phyloP scores from a whole-genome alignment of 768 basidiomycete species.

The Tephrocybe sp. region DNA sequence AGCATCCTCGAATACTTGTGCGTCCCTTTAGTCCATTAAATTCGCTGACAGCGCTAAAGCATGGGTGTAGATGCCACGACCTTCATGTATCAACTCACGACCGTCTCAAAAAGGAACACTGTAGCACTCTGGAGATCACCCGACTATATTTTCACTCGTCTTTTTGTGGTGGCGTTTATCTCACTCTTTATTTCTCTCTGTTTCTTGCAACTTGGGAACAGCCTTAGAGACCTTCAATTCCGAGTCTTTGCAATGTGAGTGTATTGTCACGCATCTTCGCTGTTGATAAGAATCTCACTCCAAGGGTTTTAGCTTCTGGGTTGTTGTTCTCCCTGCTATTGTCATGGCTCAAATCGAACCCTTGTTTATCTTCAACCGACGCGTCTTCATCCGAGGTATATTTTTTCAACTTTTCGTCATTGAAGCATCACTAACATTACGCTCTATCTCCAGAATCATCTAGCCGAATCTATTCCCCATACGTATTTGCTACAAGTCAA shows the following conservation, averaged over 20 bases:
- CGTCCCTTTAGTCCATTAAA: constrained; percentile 8
- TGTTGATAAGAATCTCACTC: not conserved
- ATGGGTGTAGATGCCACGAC: constrained; percentile 61
- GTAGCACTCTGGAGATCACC: constrained; percentile 78
- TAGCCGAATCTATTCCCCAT: constrained; percentile 82
- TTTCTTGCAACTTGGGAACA: constrained; percentile 71
- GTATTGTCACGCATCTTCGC: no score
- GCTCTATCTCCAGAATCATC: constrained; percentile 54
- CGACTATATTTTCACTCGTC: constrained; percentile 80
- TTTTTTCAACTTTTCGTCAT: constrained; percentile 4
- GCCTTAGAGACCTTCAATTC: constrained; percentile 69
- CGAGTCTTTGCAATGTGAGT: constrained; percentile 75
- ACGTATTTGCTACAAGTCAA: constrained; percentile 82
- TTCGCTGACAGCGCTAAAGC: constrained; percentile 2
- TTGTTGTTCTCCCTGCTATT: constrained; percentile 65
- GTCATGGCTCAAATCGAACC: constrained; percentile 83
- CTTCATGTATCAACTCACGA: constrained; percentile 69
- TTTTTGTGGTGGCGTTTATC: constrained; percentile 72
- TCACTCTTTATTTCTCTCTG: constrained; percentile 73
- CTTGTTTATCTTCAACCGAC: constrained; percentile 72
- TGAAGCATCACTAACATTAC: no score
- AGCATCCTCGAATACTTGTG: constrained; percentile 46
- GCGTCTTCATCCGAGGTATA: constrained; percentile 37
- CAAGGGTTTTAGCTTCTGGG: constrained; percentile 51
- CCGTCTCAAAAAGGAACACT: constrained; percentile 66